phyloP scores from a whole-genome alignment of 352 stramenopile genomes.

The Globisporangium lucens region DNA sequence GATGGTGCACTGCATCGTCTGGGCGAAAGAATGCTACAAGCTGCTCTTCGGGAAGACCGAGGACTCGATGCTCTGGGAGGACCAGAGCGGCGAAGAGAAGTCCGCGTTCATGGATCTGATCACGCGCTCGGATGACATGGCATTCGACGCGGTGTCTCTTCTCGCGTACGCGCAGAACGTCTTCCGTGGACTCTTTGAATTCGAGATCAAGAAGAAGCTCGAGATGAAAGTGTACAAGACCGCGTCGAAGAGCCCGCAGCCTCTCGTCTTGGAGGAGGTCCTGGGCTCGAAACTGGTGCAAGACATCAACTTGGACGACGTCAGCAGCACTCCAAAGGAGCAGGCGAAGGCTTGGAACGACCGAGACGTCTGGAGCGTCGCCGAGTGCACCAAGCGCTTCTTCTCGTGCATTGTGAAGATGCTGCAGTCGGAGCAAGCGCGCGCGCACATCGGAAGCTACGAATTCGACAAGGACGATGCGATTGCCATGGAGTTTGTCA shows the following conservation, averaged over 20 bases:
- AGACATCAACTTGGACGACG: constrained; percentile 28
- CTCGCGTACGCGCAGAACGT: constrained; percentile 69
- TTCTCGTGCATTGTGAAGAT: constrained; percentile 59
- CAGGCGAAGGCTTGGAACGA: constrained; percentile 65
- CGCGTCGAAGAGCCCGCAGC: constrained; percentile 86
- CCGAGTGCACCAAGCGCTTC: constrained; percentile 89
- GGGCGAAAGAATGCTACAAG: constrained; percentile 93
- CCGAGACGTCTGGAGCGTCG: constrained; percentile 84
- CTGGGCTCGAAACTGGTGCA: constrained; percentile 39
- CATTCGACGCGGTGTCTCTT: constrained; percentile 39
- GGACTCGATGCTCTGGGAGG: constrained; percentile 96
- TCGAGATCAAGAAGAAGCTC: constrained; percentile 96
- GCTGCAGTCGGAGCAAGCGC: constrained; percentile 47
- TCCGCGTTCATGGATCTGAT: constrained; percentile 85
- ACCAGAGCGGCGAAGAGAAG: constrained; percentile 71
- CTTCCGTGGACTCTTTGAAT: constrained; percentile 90
- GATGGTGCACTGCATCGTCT: constrained; percentile 99
- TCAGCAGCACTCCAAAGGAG: constrained; percentile 15
- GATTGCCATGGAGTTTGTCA: constrained; percentile 97
- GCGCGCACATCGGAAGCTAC: constrained; percentile 67
- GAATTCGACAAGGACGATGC: constrained; percentile 98
- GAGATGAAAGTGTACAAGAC: constrained; percentile 97
- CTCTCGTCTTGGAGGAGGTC: constrained; percentile 67
- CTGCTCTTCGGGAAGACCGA: constrained; percentile 79
- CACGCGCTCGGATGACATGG: constrained; percentile 40